These are phyloP conservation scores for Trichoderma koningiopsis DNA, from an alignment of 2,329 filamentous ascomycete species.

Conservation along the genomic window DNA sequence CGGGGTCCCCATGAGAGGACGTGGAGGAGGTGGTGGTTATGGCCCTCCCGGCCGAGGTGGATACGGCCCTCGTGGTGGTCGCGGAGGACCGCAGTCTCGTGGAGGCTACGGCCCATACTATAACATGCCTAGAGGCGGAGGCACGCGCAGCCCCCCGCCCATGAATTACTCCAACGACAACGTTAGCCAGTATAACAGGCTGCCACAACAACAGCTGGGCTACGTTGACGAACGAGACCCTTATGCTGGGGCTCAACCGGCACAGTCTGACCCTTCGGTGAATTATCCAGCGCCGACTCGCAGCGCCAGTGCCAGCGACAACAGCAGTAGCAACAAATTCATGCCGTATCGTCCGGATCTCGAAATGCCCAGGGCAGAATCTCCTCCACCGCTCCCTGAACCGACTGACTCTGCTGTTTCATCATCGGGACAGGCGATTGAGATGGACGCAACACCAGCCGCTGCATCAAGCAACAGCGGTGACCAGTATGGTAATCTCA, in stretches of 20 bases:
- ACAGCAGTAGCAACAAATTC: conserved; percentile 37
- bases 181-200: conserved; percentile 42
- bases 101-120: conserved; percentile 35
- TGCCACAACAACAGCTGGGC: conserved; percentile 29
- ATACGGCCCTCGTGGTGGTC: conserved; percentile 30
- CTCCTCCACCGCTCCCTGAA: conserved; percentile 62
- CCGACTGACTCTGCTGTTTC: conserved; percentile 40
- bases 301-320: conserved; percentile 35
- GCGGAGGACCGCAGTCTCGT: conserved; percentile 35
- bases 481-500: conserved; percentile 50
- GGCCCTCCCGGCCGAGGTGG: conserved; percentile 44
- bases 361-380: conserved; percentile 61
- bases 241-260: conserved; percentile 41
- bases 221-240: conserved; percentile 43
- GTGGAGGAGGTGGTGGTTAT: conserved; percentile 45
- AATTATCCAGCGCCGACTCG: conserved; percentile 39
- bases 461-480: conserved; percentile 44
- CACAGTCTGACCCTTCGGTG: conserved; percentile 37
- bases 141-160: conserved; percentile 1
- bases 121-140: conserved; percentile 25
- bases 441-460: conserved; percentile 73
- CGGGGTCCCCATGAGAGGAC: conserved; percentile 37
- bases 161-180: conserved; percentile 29
- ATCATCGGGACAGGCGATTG: conserved; percentile 65
- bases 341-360: conserved; percentile 49